Base-by-base conservation (phyloP, 345 rosid species). In the Rhodamnia argentea region DNA sequence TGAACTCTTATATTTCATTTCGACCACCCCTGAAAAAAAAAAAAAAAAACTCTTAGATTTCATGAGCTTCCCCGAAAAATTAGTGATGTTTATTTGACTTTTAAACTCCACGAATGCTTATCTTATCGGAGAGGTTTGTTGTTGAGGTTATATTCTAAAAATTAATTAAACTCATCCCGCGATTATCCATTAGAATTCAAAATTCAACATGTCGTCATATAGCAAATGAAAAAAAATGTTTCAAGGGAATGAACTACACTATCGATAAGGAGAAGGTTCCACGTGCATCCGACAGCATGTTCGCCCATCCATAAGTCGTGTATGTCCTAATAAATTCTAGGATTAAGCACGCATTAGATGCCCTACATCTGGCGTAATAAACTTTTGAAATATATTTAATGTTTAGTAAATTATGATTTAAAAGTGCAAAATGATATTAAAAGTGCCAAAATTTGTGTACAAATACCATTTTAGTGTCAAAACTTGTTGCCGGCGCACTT, bases 81-180 rank as follows among this genome's bases (percentile, higher is more conserved):
- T 37, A 1, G 24, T 32, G 76, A 2, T 16, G 16, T 16, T 12
- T 32, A 16, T 32, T 8, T 8, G 24, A 64, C 78, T 32, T 32
- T 32, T 16, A 64, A 64, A 64, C 42, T 29, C 12, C 76, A 4
- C 9, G 76, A 15, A 15, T 64, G 76, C 76, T 16, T 64, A 4
- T 16, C 16, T 52, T 13, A 13, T 52, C 51, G 11, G 53, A 52
- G 53, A 16, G 22, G 23, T 20, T 18, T 54, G 9, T 20, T 54
- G 57, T 0, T 1, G 78, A 64, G 44, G 0, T 8, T 32, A 32
- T 64, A 4, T 40, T 8, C 76, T 2, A 16, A 64, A 0, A 16
- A 32, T 18, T 29, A 64, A 64, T 29, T 62, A 64, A 64, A 70
- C 24, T 32, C 78, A 9, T 32, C 75, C 75, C 47, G 20, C 4